These are phyloP conservation scores for Mycena vitilis DNA, from an alignment of 768 basidiomycete species.

Conservation along the genomic window DNA sequence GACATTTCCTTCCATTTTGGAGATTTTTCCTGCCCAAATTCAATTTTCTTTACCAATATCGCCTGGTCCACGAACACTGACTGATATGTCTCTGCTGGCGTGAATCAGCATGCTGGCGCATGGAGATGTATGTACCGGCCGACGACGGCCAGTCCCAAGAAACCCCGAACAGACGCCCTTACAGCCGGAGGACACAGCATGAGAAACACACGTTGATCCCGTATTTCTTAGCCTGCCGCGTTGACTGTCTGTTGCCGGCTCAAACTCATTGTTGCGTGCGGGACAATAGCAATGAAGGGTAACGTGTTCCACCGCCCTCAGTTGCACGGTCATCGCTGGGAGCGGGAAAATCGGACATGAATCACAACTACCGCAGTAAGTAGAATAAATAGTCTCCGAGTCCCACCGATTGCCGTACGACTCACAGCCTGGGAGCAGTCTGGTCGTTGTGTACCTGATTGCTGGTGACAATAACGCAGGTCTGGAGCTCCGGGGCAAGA, in stretches of 20 bases:
- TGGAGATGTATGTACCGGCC: slow-evolving; percentile 13
- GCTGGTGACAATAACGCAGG: neutral
- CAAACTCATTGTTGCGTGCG: slow-evolving; percentile 12
- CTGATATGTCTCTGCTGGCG: slow-evolving; percentile 26
- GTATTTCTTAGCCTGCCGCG: slow-evolving; percentile 10
- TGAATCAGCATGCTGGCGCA: slow-evolving; percentile 23
- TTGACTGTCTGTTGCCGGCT: neutral
- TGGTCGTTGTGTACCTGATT: neutral
- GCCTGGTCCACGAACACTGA: slow-evolving; percentile 17
- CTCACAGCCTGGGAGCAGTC: slow-evolving; percentile 5
- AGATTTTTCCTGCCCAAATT: neutral
- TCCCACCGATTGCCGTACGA: slow-evolving; percentile 27
- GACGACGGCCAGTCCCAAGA: slow-evolving; percentile 7
- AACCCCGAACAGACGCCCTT: slow-evolving; percentile 24
- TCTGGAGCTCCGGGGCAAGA: neutral
- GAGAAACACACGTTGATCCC: slow-evolving; percentile 22
- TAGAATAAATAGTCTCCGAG: slow-evolving; percentile 5
- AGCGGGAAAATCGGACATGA: slow-evolving; percentile 13
- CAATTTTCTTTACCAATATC: neutral
- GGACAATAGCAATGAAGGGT: slow-evolving; percentile 1
- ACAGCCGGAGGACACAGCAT: slow-evolving; percentile 26
- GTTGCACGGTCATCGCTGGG: slow-evolving; percentile 12
- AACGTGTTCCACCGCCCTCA: neutral
- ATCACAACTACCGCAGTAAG: neutral
- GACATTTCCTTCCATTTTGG: neutral